Evolutionary conservation across 768 basidiomycete genomes (phyloP), one percentile per base, ranked within the genome.

Genomic region (Hydnomerulius pinastri): DNA sequence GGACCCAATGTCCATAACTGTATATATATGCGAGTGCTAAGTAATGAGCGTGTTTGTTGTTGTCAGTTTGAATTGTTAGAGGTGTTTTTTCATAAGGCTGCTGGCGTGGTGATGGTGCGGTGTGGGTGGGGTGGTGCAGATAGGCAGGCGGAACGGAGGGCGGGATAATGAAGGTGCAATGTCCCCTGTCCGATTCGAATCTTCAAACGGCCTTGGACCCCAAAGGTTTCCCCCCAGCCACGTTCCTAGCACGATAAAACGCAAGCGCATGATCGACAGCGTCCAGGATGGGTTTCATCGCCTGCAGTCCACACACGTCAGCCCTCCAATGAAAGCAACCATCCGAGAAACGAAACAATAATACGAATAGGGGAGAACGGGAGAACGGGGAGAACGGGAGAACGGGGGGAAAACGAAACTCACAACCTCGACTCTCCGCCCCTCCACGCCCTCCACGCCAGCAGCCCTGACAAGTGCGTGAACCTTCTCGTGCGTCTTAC

Each of bases 401-500:
- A 47, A 35, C 43, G 25, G 9, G 39, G 18, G 15, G 27, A 50
- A 2, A 48, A 21, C 40, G 21, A 36, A 17, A 71, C 86, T 65
- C 62, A 91, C 92, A 24, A 77, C 79, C 63, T 85, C 77, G 36
- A 93, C 81, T 58, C 79, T 74, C 25, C 58, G 62, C 5, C 80
- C 73, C 54, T 90, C 86, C n/a, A 86, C 71, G 6, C 85, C 82
- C 55, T 82, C 77, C 52, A 73, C 67, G 32, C 79, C 76, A 9
- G 84, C 87, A 18, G 75, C 70, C 37, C 75, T 75, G 3, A 95
- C 78, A n/a, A 98, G 75, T 4, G 85, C 85, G 6, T 82, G 79
- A 2, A 95, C 85, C 65, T 96, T 92, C 66, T 89, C 90, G 24
- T 77, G 82, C 0, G 90, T 95, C 64, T 82, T 86, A 35, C 76